Evolutionary conservation across 208 protist species (phyloP), one percentile per base, ranked within the genome.

Genomic region (Trypanosoma mega): DNA sequence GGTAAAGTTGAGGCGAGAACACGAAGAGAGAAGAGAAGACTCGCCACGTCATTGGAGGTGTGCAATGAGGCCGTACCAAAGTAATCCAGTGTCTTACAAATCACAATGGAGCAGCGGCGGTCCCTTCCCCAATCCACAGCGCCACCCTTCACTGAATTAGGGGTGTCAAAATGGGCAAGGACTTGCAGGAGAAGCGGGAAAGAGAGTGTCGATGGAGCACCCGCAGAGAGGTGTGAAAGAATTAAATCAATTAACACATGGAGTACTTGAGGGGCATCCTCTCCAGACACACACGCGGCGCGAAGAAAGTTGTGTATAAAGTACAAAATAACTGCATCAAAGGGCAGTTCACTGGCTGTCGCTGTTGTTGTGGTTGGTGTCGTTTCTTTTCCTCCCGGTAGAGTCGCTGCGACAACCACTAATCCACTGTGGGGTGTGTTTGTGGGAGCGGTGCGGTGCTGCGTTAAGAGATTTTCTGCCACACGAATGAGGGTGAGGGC

Each of bases 81-180:
- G 7, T 55, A 46, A 49, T 85, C 78, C 18, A 80, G 27, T 9
- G 76, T 52, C 49, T 66, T 69, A 51, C 69, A 77, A 44, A 85
- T 54, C 16, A 73, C 36, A 14, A 66, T 58, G 0, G 60, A 31
- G 59, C 63, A 77, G 49, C 61, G 60, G 29, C 59, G 63, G 46
- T 68, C 74, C 26, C 60, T 68, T 24, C 51, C 61, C 50, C 24
- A 34, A 14, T 33, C 61, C 23, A 23, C 26, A 26, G 37, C 29
- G 21, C 2, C 8, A 7, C 2, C 36, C 26, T 16, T 30, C 2
- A 33, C 61, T 11, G n/a, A n/a, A 34, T 12, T 18, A 33, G 14
- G n/a, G 4, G 7, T n/a, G 18, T 16, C n/a, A 54, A 54, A 57
- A 18, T 61, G 9, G 3, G 53, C 33, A 26, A 68, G 30, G 21